phyloP scores from a whole-genome alignment of 2,329 filamentous ascomycete genomes.

The Neopestalotiopsis sp. region DNA sequence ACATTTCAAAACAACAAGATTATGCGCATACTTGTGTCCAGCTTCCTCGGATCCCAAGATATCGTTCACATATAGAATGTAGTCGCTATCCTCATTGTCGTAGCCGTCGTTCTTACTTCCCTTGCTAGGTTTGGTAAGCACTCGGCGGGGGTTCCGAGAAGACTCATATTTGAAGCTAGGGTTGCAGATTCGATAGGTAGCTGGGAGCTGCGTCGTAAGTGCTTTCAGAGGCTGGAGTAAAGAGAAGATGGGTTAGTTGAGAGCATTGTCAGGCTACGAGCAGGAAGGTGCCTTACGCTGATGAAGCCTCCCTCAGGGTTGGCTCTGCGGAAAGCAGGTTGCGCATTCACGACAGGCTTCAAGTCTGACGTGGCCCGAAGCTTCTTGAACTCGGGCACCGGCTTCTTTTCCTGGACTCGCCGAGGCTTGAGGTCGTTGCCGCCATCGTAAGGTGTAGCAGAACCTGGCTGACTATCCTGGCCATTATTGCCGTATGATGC shows the following conservation, averaged over 20 bases:
- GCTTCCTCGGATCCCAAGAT: conserved; percentile 97
- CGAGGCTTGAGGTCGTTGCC: conserved; percentile 65
- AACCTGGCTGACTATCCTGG: conserved; percentile 75
- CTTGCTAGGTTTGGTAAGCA: conserved; percentile 98
- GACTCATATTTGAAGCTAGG: conserved; percentile 98
- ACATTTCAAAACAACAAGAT: conserved; percentile 18
- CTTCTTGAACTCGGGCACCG: conserved; percentile 87
- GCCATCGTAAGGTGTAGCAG: conserved; percentile 73
- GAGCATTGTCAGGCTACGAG: conserved; percentile 16
- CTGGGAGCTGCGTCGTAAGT: conserved; percentile 87
- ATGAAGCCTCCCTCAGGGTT: conserved; percentile 98
- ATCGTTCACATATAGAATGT: conserved; percentile 98
- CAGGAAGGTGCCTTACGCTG: conserved; percentile 68
- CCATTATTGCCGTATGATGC: conserved; percentile 69
- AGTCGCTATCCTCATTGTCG: conserved; percentile 98
- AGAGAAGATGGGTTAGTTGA: not conserved
- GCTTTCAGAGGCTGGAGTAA: conserved; percentile 82
- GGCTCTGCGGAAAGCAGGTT: conserved; percentile 89
- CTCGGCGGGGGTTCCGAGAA: conserved; percentile 91
- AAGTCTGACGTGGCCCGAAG: conserved; percentile 75
- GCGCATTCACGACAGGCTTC: conserved; percentile 80
- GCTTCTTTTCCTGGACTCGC: conserved; percentile 62
- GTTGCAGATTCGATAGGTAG: conserved; percentile 98
- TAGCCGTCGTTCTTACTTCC: conserved; percentile 98
- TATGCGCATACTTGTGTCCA: conserved; percentile 80